Evolutionary conservation across 345 rosid genomes (phyloP).

Genomic region (Salix exigua): DNA sequence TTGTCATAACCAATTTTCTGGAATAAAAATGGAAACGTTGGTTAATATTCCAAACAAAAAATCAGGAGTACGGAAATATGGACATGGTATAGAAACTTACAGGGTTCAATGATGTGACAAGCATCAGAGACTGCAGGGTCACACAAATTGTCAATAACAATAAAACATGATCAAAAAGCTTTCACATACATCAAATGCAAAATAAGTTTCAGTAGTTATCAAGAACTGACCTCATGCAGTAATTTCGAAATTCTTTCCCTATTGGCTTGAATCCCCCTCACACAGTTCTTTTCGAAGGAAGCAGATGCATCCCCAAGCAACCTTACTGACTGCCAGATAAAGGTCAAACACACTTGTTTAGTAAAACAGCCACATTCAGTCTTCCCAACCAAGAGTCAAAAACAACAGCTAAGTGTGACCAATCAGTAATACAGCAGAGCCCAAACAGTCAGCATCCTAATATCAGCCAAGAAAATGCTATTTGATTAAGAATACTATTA

Average conservation of each 20-base stretch:
- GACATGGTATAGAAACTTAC: constrained; percentile 45
- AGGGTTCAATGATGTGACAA: constrained; percentile 93
- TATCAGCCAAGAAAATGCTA: not conserved
- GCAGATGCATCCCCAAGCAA: constrained; percentile 92
- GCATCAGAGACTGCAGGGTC: constrained; percentile 83
- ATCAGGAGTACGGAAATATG: not conserved
- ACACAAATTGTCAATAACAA: constrained; percentile 25
- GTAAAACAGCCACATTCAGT: not conserved
- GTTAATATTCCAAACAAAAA: constrained; percentile 2
- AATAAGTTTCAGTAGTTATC: not conserved
- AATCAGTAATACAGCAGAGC: not conserved
- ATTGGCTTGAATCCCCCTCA: constrained; percentile 83
- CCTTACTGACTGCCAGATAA: constrained; percentile 59
- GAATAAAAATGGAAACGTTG: constrained; percentile 11
- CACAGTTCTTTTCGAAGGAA: constrained; percentile 92
- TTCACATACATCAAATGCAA: not conserved
- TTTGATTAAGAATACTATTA: not conserved
- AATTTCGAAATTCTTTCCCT: constrained; percentile 82
- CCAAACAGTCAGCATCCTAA: not conserved
- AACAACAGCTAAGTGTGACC: not conserved
- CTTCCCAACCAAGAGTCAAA: not conserved
- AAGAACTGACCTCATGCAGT: constrained; percentile 69
- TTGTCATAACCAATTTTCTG: constrained; percentile 97
- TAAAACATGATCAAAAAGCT: constrained; percentile 11
- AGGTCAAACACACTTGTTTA: not conserved